Percentiles rank a stretch among this genome's conserved stretches.
Evolutionary conservation across 2,329 filamentous ascomycete species (phyloP).

Genomic region (Ophiostoma populinum): DNA sequence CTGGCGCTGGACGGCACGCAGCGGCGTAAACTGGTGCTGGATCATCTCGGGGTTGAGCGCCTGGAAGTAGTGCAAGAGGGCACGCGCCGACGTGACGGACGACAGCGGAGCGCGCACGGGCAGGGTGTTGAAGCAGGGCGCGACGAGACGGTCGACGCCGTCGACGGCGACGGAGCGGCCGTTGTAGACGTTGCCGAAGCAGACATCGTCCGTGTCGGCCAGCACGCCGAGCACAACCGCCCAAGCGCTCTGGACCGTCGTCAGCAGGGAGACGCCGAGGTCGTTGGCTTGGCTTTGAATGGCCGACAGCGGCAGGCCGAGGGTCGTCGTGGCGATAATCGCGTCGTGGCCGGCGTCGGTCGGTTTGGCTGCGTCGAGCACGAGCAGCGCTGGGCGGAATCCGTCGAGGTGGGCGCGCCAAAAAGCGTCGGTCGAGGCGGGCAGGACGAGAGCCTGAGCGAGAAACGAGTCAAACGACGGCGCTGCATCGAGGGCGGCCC

Average conservation of each 20-base stretch:
- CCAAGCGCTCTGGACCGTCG: constrained; percentile 59
- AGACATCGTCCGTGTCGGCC: constrained; percentile 45
- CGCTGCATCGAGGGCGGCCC: constrained; percentile 26
- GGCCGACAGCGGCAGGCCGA: constrained; percentile 22
- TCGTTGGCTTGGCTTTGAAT: constrained; percentile 32
- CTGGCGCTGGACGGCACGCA: constrained; percentile 50
- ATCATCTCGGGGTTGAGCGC: constrained; percentile 36
- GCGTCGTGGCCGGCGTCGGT: neutral
- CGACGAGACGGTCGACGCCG: constrained; percentile 55
- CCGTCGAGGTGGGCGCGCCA: constrained; percentile 43
- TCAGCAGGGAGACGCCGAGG: constrained; percentile 44
- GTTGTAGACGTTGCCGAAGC: constrained; percentile 75
- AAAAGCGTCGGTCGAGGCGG: constrained; percentile 37
- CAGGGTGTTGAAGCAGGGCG: constrained; percentile 83
- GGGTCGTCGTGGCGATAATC: constrained; percentile 13
- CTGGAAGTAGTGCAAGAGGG: constrained; percentile 22
- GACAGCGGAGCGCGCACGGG: constrained; percentile 46
- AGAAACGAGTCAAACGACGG: constrained; percentile 49
- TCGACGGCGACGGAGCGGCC: constrained; percentile 53
- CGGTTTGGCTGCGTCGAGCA: neutral
- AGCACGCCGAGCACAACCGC: constrained; percentile 41
- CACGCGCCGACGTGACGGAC: constrained; percentile 28
- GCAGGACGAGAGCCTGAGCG: constrained; percentile 31
- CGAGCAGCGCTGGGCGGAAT: constrained; percentile 22
- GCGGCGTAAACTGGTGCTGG: constrained; percentile 54